Percentiles rank a stretch among this genome's conserved stretches.
Evolutionary conservation across 2,329 filamentous ascomycete species (phyloP).

Genomic region (Keithomyces neogunnii): DNA sequence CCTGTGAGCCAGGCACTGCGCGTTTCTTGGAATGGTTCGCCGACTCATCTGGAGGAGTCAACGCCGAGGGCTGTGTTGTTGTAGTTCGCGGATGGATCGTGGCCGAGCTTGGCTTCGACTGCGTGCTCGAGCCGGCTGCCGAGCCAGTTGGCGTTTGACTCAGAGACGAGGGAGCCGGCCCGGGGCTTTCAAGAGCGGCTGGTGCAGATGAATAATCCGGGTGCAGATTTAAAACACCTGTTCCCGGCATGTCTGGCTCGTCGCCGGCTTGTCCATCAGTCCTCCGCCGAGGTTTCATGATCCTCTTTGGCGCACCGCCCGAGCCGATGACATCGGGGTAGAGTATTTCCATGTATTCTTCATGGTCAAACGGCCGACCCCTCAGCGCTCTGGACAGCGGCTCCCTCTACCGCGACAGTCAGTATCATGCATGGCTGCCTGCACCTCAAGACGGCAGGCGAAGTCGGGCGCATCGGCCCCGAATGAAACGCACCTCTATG

Average conservation of each 20-base stretch:
- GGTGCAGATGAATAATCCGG: conserved; percentile 21
- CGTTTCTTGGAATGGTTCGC: conserved; percentile 35
- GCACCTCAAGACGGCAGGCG: not conserved
- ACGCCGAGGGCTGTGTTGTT: conserved; percentile 32
- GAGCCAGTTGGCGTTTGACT: conserved; percentile 20
- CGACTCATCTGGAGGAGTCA: conserved; percentile 49
- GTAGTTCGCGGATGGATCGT: conserved; percentile 30
- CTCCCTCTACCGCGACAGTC: conserved; percentile 36
- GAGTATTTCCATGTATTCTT: conserved; percentile 51
- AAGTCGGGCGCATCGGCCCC: not conserved
- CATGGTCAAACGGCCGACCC: conserved; percentile 50
- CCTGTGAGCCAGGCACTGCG: conserved; percentile 17
- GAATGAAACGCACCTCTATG: conserved; percentile 39
- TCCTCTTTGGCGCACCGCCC: conserved; percentile 49
- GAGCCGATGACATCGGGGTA: conserved; percentile 54
- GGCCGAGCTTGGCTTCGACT: conserved; percentile 21
- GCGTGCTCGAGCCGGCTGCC: conserved; percentile 14
- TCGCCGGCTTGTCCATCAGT: conserved; percentile 36
- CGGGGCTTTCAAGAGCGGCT: conserved; percentile 16
- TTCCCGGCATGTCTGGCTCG: conserved; percentile 40
- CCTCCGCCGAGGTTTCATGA: conserved; percentile 46
- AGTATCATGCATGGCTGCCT: conserved; percentile 5
- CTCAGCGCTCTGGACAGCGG: conserved; percentile 48
- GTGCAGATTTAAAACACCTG: conserved; percentile 36
- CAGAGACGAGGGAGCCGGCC: conserved; percentile 16